These are phyloP conservation scores for Alternaria dauci DNA, from an alignment of 2,329 filamentous ascomycete species.

Conservation along the genomic window DNA sequence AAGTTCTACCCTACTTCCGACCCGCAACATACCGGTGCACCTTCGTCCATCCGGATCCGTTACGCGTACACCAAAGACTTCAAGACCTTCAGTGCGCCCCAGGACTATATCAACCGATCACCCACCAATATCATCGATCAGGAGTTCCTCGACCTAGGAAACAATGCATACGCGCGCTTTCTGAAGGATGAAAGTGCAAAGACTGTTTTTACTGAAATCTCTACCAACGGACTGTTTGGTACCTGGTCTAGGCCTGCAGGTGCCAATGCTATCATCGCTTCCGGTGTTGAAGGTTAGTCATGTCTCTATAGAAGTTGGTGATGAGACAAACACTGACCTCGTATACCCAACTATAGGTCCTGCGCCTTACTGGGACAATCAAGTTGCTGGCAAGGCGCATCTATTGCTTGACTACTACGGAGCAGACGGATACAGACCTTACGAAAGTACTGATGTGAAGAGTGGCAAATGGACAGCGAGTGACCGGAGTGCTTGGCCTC, in stretches of 20 bases:
- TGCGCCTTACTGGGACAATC: conserved; percentile 47
- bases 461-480: conserved; percentile 60
- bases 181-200: conserved; percentile 64
- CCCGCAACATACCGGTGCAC: conserved; percentile 58
- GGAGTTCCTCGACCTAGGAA: conserved; percentile 62
- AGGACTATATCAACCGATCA: conserved; percentile 60
- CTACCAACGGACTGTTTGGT: conserved; percentile 60
- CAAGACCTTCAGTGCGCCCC: conserved; percentile 59
- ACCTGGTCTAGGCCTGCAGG: conserved; percentile 62
- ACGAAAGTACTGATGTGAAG: conserved; percentile 56
- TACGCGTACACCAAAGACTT: conserved; percentile 67
- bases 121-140: conserved; percentile 64
- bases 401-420: conserved; percentile 56
- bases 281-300: conserved; percentile 28
- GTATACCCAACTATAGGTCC: conserved; percentile 19
- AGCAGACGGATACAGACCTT: conserved; percentile 60
- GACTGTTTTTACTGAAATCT: conserved; percentile 62
- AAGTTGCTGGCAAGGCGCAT: conserved; percentile 49
- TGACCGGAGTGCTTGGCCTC: conserved; percentile 55
- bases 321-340: no score
- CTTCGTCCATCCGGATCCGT: conserved; percentile 57
- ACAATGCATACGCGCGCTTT: conserved; percentile 60
- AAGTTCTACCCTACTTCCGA: conserved; percentile 59
- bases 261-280: conserved; percentile 51
- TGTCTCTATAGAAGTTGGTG: no score